These are phyloP conservation scores for Neocatenulostroma microsporum DNA, from an alignment of 2,329 filamentous ascomycete species.

Conservation along the genomic window DNA sequence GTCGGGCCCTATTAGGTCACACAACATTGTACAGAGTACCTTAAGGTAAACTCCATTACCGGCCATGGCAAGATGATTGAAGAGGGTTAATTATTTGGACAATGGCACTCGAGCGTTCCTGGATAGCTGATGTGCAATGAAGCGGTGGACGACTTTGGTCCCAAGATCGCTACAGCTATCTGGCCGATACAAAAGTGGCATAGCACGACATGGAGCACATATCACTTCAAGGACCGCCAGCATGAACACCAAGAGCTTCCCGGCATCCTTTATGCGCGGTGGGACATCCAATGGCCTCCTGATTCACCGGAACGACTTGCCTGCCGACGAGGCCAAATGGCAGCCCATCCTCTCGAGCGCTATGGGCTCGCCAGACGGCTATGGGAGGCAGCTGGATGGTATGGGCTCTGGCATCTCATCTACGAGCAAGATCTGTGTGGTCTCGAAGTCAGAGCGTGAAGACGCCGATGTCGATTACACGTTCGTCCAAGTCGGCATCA, in stretches of 20 bases:
- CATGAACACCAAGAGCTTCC: constrained; percentile 26
- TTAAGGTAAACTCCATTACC: no score
- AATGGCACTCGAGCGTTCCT: no score
- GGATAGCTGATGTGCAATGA: no score
- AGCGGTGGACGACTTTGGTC: no score
- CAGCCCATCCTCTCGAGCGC: constrained; percentile 49
- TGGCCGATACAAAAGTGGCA: no score
- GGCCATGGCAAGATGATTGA: no score
- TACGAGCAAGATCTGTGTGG: constrained; percentile 63
- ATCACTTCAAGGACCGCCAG: no score
- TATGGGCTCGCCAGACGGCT: constrained; percentile 59
- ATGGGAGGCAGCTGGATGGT: constrained; percentile 64
- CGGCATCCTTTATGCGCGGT: constrained; percentile 57
- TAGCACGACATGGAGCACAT: no score
- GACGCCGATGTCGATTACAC: constrained; percentile 61
- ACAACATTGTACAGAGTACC: no score
- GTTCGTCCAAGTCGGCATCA: constrained; percentile 61
- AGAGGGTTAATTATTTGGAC: no score
- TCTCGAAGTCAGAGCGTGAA: constrained; percentile 44
- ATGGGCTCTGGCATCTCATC: constrained; percentile 62
- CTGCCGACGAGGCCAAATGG: constrained; percentile 41
- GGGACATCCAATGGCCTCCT: constrained; percentile 63
- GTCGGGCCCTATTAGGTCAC: no score
- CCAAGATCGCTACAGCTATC: no score
- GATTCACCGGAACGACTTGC: constrained; percentile 47